Base-by-base conservation (phyloP, 495 filamentous ascomycete species). In the Chaetomidium leptoderma region DNA sequence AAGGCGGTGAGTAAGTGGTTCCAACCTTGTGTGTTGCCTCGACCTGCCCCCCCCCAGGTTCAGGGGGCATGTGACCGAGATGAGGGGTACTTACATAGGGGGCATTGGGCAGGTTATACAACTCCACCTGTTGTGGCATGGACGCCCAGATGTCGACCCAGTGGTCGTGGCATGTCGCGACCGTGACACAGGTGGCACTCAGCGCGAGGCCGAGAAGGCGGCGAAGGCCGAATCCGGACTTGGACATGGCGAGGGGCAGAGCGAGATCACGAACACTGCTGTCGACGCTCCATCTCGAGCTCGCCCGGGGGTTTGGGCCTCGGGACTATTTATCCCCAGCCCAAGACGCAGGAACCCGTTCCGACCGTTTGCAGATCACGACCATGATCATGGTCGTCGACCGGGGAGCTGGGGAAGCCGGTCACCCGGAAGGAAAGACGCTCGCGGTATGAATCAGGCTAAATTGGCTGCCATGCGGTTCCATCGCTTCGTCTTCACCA, bases 61-160 rank as follows among this genome's bases (percentile, higher is more conserved):
- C 24, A 8, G 27, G 10, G 51, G 39, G 23, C 13, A 35, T 35
- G 44, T 21, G 8, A 1, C 26, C 11, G 6, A 21, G 27, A 17
- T n/a, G n/a, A n/a, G n/a, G n/a, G n/a, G 14, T 49, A 73, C 77
- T 61, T 65, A 83, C 81, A 68, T 79, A 85, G 39, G 81, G 81
- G 9, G 70, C 30, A 1, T 72, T 70, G 19, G 82, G 82, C 3
- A 85, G 67, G 62, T 84, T 83, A 16, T 63, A 66, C 4, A 76
- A 71, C 61, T 86, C 82, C 5, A 77, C 78, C 19, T 81, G 63
- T 66, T 85, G 82, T 0, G 82, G 81, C 81, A 84, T 85, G 3
- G 75, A 62, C 0, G 76, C 74, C 82, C 82, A 85, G 6, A 79
- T 79, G 46, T 75, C 72, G 17, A 83, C 74, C 83, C 83, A 86